phyloP scores from a whole-genome alignment of 1,284 basidiomycete genomes.

The Austroboletus niveus region DNA sequence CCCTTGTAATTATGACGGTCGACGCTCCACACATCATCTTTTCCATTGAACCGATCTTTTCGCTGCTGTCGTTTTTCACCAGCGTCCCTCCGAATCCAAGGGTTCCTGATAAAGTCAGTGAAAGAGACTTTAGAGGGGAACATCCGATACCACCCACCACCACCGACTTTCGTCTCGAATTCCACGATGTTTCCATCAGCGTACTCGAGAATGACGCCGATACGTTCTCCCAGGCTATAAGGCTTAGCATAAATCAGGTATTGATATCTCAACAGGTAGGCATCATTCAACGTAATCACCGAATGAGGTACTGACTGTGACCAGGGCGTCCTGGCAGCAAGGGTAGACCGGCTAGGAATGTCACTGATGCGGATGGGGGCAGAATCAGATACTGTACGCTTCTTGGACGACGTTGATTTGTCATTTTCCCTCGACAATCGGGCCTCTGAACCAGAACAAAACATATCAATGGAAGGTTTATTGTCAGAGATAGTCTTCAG shows the following conservation, averaged over 20 bases:
- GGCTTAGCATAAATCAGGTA: constrained; percentile 81
- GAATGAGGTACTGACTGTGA: constrained; percentile 8
- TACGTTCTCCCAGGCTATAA: constrained; percentile 83
- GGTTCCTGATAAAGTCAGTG: constrained; percentile 18
- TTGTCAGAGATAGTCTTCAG: constrained; percentile 86
- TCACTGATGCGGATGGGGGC: constrained; percentile 90
- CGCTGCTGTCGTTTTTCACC: constrained; percentile 83
- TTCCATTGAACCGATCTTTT: constrained; percentile 90
- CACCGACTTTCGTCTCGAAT: constrained; percentile 76
- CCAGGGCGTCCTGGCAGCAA: constrained; percentile 82
- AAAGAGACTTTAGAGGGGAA: constrained; percentile 12
- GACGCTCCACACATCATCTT: constrained; percentile 96
- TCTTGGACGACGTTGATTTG: constrained; percentile 92
- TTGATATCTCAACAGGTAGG: constrained; percentile 88
- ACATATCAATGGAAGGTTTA: constrained; percentile 84
- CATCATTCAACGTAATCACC: not conserved
- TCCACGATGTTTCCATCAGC: constrained; percentile 90
- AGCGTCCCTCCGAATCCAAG: constrained; percentile 50
- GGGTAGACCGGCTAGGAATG: constrained; percentile 87
- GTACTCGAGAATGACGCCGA: constrained; percentile 87
- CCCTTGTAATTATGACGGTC: constrained; percentile 82
- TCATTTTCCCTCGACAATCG: constrained; percentile 87
- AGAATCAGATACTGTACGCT: constrained; percentile 80
- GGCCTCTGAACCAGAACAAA: constrained; percentile 69
- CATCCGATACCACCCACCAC: constrained; percentile 31